phyloP scores from a whole-genome alignment of 768 basidiomycete species.

The Glaciozyma martinii region DNA sequence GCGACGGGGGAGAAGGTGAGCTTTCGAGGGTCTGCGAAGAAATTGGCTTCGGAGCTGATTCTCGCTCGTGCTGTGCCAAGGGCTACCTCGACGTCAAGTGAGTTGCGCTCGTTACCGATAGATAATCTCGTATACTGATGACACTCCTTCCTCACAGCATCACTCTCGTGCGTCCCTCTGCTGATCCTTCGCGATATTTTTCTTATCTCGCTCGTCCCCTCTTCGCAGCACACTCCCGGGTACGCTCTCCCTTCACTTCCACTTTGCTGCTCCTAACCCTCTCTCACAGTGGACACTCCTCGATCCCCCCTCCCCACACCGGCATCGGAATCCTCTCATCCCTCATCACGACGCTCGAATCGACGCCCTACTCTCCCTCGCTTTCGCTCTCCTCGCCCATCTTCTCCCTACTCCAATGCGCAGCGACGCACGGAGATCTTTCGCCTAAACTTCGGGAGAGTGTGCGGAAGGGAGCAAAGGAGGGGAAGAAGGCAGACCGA shows the following conservation, averaged over 20 bases:
- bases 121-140: no score
- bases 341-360: conserved; percentile 44
- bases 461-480: not conserved
- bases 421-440: conserved; percentile 9
- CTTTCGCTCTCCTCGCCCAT: conserved; percentile 1
- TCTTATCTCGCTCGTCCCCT: not conserved
- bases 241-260: no score
- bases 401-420: conserved; percentile 13
- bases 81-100: conserved; percentile 55
- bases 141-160: not conserved
- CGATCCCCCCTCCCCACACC: conserved; percentile 75
- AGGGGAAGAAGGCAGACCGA: not conserved
- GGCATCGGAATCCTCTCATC: conserved; percentile 68
- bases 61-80: conserved; percentile 37
- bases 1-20: conserved; percentile 49
- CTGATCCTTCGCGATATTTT: not conserved
- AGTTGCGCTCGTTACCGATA: conserved; percentile 37
- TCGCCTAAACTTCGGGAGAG: not conserved
- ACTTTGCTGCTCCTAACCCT: not conserved
- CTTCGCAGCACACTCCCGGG: conserved; percentile 39
- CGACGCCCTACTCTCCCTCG: conserved; percentile 1
- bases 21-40: conserved; percentile 30
- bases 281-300: conserved; percentile 61
- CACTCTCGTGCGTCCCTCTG: not conserved
- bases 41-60: not conserved